Conservation (phyloP, 2,329 filamentous ascomycete species). For the Cordyceps cateniannulata region DNA sequence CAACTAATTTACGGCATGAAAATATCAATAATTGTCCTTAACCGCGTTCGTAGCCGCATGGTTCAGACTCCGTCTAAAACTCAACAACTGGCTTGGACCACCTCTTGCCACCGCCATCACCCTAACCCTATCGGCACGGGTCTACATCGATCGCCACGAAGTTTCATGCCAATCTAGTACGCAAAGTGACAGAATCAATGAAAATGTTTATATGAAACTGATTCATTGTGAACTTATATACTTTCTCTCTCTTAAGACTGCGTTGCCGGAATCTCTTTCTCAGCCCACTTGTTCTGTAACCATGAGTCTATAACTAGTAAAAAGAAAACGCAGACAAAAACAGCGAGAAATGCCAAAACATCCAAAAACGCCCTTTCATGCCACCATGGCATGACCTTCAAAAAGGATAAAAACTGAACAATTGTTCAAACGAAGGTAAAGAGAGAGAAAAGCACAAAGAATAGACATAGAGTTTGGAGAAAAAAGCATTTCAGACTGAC, state of each 20-base stretch:
- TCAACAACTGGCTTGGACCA: too few species aligned
- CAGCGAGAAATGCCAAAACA: neutral
- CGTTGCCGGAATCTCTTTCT: constrained; percentile 2
- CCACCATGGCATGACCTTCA: neutral
- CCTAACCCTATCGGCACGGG: too few species aligned
- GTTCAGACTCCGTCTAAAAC: too few species aligned
- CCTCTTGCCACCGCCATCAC: neutral
- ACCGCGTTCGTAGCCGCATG: too few species aligned
- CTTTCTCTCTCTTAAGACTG: neutral
- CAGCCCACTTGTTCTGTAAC: neutral
- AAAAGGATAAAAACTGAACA: neutral
- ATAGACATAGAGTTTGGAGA: neutral
- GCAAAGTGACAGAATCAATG: too few species aligned
- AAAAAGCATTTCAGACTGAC: neutral
- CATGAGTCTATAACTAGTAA: neutral
- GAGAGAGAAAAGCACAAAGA: neutral
- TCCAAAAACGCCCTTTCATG: neutral
- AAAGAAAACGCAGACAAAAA: neutral
- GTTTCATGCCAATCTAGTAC: neutral
- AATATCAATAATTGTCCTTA: too few species aligned
- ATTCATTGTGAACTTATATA: too few species aligned
- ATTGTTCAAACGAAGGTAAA: neutral
- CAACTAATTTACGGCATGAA: too few species aligned
- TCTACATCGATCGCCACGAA: neutral
- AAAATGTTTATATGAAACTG: too few species aligned